A percentile compares a stretch with the other conserved stretches of the same genome.
Conservation (phyloP, 371 early-diverging fungal genomes). For the Chytridiales sp. region DNA sequence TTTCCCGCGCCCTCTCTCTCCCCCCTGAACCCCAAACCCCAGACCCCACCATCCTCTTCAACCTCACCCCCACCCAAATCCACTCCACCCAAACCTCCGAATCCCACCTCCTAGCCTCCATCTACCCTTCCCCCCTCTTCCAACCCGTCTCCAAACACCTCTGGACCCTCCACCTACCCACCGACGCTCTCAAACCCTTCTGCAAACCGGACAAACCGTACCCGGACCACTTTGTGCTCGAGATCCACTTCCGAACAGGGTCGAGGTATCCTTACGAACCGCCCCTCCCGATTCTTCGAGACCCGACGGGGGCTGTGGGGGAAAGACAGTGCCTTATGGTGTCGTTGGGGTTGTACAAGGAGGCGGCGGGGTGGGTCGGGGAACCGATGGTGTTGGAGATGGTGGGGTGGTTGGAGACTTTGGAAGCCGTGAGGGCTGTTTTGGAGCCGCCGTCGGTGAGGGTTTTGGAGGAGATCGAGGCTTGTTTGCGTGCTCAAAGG, state of each 20-base stretch:
- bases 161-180: slow-evolving; percentile 14
- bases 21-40: too few relatives aligned
- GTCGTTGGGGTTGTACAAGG: slow-evolving; percentile 12
- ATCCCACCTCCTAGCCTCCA: too few relatives aligned
- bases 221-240: slow-evolving; percentile 7
- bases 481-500: slow-evolving; percentile 1
- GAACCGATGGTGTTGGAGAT: slow-evolving; percentile 24
- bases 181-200: slow-evolving; percentile 9
- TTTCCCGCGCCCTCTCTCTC: too few relatives aligned
- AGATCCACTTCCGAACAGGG: slow-evolving; percentile 26
- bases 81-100: too few relatives aligned
- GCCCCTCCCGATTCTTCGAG: slow-evolving; percentile 27
- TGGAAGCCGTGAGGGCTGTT: slow-evolving; percentile 10
- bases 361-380: slow-evolving; percentile 23
- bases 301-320: slow-evolving; percentile 20
- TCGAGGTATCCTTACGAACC: slow-evolving; percentile 30
- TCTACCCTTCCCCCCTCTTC: too few relatives aligned
- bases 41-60: too few relatives aligned
- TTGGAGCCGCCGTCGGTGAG: slow-evolving; percentile 17
- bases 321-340: slow-evolving; percentile 3
- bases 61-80: too few relatives aligned
- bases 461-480: slow-evolving; percentile 9
- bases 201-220: not conserved
- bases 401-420: slow-evolving; percentile 21
- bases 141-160: slow-evolving; percentile 5